Evolutionary conservation across 23 red algal genomes (phyloP).

Genomic region (Chondrus crispus): DNA sequence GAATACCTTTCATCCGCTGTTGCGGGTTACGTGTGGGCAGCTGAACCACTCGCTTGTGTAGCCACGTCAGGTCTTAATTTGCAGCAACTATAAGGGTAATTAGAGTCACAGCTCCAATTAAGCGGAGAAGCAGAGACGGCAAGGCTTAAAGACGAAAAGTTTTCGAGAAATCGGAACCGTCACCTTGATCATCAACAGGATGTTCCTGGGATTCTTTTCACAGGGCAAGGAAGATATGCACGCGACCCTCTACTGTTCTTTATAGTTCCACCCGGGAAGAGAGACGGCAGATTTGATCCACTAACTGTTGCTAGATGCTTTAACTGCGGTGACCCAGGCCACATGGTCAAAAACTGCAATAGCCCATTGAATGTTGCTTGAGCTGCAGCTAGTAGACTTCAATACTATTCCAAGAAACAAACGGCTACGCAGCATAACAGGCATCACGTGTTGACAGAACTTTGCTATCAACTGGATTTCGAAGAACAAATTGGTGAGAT

Average conservation of each 20-base stretch:
- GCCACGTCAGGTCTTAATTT: neutral
- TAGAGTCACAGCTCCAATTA: neutral
- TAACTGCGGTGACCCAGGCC: neutral
- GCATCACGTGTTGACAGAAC: neutral
- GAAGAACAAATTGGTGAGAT: neutral
- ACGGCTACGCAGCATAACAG: neutral
- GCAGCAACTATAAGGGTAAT: neutral
- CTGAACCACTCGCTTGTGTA: neutral
- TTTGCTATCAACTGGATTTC: neutral
- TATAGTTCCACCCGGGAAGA: neutral
- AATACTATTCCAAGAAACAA: conserved; percentile 6
- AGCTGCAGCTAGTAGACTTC: neutral
- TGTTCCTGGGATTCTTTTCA: neutral
- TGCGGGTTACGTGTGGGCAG: neutral
- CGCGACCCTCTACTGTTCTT: neutral
- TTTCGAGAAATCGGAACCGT: neutral
- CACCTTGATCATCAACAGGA: neutral
- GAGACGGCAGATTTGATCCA: neutral
- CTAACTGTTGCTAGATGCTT: neutral
- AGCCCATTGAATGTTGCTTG: neutral
- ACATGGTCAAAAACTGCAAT: neutral
- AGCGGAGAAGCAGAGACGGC: neutral
- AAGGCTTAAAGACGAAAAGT: neutral
- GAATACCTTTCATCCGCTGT: neutral
- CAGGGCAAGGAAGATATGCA: neutral